These are phyloP conservation scores for Halophytophthora batemanensis DNA, from an alignment of 352 stramenopile genomes.

Conservation along the genomic window DNA sequence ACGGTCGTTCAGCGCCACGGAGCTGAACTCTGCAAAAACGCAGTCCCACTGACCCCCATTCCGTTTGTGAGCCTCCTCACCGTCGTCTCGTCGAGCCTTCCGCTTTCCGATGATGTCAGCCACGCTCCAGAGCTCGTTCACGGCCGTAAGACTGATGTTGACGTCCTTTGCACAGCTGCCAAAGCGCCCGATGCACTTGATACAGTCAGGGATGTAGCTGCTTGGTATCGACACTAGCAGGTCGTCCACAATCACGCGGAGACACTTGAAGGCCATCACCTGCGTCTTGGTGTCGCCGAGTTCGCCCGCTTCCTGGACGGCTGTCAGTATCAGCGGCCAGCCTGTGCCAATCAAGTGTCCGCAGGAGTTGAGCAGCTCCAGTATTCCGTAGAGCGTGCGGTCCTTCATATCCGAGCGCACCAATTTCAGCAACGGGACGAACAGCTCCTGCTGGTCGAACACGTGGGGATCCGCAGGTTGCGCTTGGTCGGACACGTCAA, in stretches of 20 bases:
- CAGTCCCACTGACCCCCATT: conserved; percentile 54
- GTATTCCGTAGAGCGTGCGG: conserved; percentile 53
- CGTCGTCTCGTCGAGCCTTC: conserved; percentile 15
- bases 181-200: conserved; percentile 94
- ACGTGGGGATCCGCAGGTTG: conserved; percentile 33
- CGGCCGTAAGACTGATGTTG: conserved; percentile 97
- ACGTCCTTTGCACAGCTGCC: conserved; percentile 93
- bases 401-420: conserved; percentile 80
- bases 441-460: conserved; percentile 74
- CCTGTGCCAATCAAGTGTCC: conserved; percentile 68
- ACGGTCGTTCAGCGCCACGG: conserved; percentile 89
- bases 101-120: conserved; percentile 82
- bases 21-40: conserved; percentile 78
- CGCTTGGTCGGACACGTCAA: conserved; percentile 37
- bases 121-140: conserved; percentile 96
- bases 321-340: conserved; percentile 67
- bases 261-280: conserved; percentile 91
- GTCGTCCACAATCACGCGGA: conserved; percentile 97
- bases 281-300: conserved; percentile 76
- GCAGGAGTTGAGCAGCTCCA: conserved; percentile 77
- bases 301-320: conserved; percentile 64
- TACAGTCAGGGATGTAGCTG: conserved; percentile 63
- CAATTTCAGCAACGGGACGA: conserved; percentile 51
- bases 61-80: conserved; percentile 6
- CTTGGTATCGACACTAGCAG: conserved; percentile 89